phyloP scores from a whole-genome alignment of 768 basidiomycete genomes.

The Hygrocybe coccinea region DNA sequence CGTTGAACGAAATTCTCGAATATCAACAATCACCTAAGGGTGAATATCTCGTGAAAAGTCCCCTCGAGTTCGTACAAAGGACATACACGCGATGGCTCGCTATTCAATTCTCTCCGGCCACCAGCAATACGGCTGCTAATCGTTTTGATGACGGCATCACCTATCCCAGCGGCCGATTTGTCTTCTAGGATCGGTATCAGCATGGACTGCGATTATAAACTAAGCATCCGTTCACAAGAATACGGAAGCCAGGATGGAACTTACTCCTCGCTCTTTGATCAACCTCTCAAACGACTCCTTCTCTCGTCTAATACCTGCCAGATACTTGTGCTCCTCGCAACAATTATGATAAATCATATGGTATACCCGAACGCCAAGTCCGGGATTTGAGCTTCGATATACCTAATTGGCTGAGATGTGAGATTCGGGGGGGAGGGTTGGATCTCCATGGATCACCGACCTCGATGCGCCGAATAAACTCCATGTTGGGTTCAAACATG shows the following conservation, averaged over 20 bases:
- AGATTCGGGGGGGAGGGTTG: background rate
- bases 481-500: constrained; percentile 92
- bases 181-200: constrained; percentile 77
- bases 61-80: background rate
- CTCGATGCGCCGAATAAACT: constrained; percentile 89
- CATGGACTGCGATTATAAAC: constrained; percentile 69
- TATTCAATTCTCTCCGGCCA: constrained; percentile 62
- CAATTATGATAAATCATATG: constrained; percentile 94
- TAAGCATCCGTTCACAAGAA: background rate
- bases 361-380: constrained; percentile 81
- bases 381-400: constrained; percentile 79
- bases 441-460: constrained; percentile 38
- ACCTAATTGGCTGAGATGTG: constrained; percentile 45
- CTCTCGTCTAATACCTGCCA: constrained; percentile 82
- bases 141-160: constrained; percentile 67
- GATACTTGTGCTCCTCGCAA: constrained; percentile 93
- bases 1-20: constrained; percentile 93
- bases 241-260: constrained; percentile 25
- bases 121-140: constrained; percentile 85
- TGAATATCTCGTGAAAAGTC: background rate
- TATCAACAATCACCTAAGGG: constrained; percentile 84
- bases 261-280: constrained; percentile 86
- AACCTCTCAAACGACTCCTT: constrained; percentile 91
- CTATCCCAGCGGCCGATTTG: constrained; percentile 36
- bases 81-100: constrained; percentile 60